Evolutionary conservation across 2,329 filamentous ascomycete species (phyloP), one percentile per base, ranked within the genome.

Genomic region (Hymenoscyphus infarciens): DNA sequence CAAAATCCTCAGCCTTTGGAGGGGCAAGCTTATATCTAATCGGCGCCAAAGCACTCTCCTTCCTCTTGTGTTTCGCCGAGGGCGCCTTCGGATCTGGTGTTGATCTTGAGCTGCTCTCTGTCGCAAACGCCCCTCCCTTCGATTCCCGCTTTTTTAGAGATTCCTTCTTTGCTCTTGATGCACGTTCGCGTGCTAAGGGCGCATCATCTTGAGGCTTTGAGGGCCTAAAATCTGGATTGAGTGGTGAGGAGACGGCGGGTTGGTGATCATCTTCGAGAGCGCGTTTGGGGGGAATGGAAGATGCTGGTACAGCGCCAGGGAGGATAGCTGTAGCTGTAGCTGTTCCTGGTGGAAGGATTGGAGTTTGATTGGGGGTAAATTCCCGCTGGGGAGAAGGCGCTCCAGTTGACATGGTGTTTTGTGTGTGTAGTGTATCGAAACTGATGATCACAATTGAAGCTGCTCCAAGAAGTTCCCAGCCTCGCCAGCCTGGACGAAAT

Each of bases 161-260:
- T 61, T 89, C 87, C 72, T 89, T 89, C 75, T 89, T 89, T 22
- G 79, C 76, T 35, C 85, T 78, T 15, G 76, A 70, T 39, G 80
- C 68, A 8, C 73, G 67, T 59, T 73, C 71, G 27, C 71, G 71
- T 8, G 69, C 67, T 16, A 70, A 59, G 13, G 70, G 68, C 1
- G 67, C 70, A 57, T 73, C 70, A 39, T 72, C 71, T 53, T 64
- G 63, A 4, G 61, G 57, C 77, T 77, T 60, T 81, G 78, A 29
- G 70, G 72, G 45, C 78, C 79, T 83, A 66, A 82, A 80, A 55
- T 88, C 85, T 56, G 87, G 86, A 69, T 92, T 92, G 65, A 93
- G 82, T 31, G 89, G 89, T 11, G 90, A 93, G 2, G 89, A 86
- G 1, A 92, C 81, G 13, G 86, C 82, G 4, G 90, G 89, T 64